phyloP scores from a whole-genome alignment of 345 rosid species.

The Clausena lansium region DNA sequence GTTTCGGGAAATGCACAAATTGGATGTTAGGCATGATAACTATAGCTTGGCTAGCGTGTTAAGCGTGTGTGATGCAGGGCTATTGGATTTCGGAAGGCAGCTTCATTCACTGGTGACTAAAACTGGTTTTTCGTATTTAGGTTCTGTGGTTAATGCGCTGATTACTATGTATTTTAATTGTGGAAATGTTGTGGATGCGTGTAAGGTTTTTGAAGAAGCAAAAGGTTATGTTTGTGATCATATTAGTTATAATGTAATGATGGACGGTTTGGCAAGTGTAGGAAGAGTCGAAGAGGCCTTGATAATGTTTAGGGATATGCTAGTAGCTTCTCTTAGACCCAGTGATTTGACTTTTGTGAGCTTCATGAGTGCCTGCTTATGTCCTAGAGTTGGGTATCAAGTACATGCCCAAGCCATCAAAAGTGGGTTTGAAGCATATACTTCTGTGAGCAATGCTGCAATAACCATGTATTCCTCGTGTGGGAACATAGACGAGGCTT shows the following conservation, averaged over 20 bases:
- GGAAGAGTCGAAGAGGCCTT: slow-evolving; percentile 43
- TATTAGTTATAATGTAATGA: slow-evolving; percentile 69
- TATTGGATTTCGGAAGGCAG: slow-evolving; percentile 52
- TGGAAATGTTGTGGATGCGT: slow-evolving; percentile 34
- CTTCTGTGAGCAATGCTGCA: slow-evolving; percentile 57
- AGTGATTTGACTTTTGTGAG: slow-evolving; percentile 59
- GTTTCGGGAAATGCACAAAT: slow-evolving; percentile 54
- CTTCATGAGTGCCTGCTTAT: slow-evolving; percentile 48
- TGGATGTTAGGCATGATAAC: slow-evolving; percentile 56
- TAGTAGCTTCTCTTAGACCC: slow-evolving; percentile 46
- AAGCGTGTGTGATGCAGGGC: slow-evolving; percentile 45
- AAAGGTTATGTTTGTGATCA: slow-evolving; percentile 38
- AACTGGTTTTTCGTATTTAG: slow-evolving; percentile 42
- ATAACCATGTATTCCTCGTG: slow-evolving; percentile 58
- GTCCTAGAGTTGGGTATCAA: slow-evolving; percentile 35
- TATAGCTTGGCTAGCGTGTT: slow-evolving; percentile 67
- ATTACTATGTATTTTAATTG: slow-evolving; percentile 66
- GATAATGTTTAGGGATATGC: slow-evolving; percentile 45
- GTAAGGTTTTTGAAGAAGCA: slow-evolving; percentile 48
- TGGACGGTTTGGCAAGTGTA: slow-evolving; percentile 51
- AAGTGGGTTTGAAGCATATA: slow-evolving; percentile 51
- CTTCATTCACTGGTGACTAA: slow-evolving; percentile 60
- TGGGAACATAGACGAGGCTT: slow-evolving; percentile 37
- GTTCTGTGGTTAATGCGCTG: slow-evolving; percentile 60
- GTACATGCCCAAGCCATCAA: slow-evolving; percentile 51